Conservation (phyloP, 371 early-diverging fungal genomes). For the Aphelidium insulamus region DNA sequence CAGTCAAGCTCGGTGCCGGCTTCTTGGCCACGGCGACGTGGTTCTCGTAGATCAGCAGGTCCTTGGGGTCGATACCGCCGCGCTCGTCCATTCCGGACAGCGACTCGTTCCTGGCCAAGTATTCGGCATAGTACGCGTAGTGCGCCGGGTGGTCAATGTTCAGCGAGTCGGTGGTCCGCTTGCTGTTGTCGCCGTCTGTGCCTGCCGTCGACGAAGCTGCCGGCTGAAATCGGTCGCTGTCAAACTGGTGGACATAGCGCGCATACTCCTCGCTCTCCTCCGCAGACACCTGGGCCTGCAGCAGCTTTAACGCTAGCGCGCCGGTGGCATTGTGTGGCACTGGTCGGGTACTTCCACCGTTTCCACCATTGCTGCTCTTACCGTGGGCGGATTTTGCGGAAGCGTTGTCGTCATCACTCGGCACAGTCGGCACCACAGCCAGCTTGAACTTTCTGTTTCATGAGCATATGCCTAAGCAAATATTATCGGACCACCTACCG, state of each 20-base stretch:
- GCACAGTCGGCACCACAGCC: slow-evolving; percentile 16
- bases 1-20: slow-evolving; percentile 8
- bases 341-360: slow-evolving; percentile 11
- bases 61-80: slow-evolving; percentile 7
- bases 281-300: slow-evolving; percentile 5
- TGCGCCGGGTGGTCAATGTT: neutral
- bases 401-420: slow-evolving; percentile 4
- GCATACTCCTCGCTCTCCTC: slow-evolving; percentile 9
- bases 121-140: neutral
- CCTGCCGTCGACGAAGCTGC: slow-evolving; percentile 7
- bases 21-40: slow-evolving; percentile 10
- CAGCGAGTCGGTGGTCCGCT: neutral
- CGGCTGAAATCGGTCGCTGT: slow-evolving; percentile 7
- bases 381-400: slow-evolving; percentile 8
- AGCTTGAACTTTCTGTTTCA: slow-evolving; percentile 13
- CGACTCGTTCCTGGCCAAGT: neutral
- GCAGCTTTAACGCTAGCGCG: slow-evolving; percentile 5
- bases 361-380: slow-evolving; percentile 8
- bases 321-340: slow-evolving; percentile 7
- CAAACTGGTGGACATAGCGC: slow-evolving; percentile 11
- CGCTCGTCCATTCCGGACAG: slow-evolving; percentile 2
- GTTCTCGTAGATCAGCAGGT: slow-evolving; percentile 8
- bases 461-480: too few relatives aligned
- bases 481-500: too few relatives aligned
- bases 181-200: slow-evolving; percentile 5